Percentiles rank a stretch among this genome's conserved stretches.
Conservation (phyloP, 1,139 yeast genomes). For the Saccharomyces pastorianus region DNA sequence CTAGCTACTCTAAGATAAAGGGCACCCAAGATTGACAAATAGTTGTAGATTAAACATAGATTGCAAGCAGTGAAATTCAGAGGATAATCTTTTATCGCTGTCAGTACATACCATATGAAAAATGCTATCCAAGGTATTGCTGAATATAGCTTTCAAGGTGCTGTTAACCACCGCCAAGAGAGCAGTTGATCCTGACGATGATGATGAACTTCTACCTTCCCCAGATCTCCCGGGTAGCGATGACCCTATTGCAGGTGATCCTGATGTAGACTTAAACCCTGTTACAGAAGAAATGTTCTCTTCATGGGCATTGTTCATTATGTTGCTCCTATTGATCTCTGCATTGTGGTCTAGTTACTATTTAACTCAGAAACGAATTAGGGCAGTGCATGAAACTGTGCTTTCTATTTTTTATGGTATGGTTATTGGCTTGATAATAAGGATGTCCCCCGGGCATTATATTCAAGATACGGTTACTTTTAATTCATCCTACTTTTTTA, state of each 20-base stretch:
- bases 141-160: conserved; percentile 10
- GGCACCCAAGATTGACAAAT: neutral
- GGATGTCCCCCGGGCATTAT: conserved; percentile 90
- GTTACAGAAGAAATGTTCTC: conserved; percentile 94
- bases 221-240: conserved; percentile 18
- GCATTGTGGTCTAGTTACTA: conserved; percentile 95
- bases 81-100: neutral
- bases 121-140: conserved; percentile 9
- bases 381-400: conserved; percentile 94
- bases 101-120: neutral
- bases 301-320: conserved; percentile 92
- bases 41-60: neutral
- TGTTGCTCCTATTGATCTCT: conserved; percentile 68
- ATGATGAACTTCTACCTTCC: conserved; percentile 21
- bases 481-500: conserved; percentile 90
- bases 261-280: conserved; percentile 58
- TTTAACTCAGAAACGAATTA: conserved; percentile 81
- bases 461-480: conserved; percentile 96
- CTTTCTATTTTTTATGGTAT: conserved; percentile 92
- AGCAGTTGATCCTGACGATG: conserved; percentile 20
- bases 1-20: neutral
- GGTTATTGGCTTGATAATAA: conserved; percentile 85
- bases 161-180: conserved; percentile 16
- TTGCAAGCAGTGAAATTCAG: neutral
- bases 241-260: conserved; percentile 28